Conservation (phyloP, 1,139 yeast species). For the Protomyces inouyei region DNA sequence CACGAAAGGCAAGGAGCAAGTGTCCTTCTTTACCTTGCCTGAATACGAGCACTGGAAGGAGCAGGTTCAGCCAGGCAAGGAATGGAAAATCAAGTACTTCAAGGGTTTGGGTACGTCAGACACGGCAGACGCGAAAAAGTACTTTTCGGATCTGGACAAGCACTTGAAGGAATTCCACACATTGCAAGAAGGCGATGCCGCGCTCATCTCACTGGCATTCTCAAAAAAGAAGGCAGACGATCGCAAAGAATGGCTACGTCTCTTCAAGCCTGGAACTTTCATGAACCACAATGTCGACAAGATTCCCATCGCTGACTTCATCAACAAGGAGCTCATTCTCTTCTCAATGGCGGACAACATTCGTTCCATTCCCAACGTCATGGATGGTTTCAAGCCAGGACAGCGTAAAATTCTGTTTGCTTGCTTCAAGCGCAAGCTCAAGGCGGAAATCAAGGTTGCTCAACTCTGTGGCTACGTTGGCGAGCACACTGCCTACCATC, state of each 20-base stretch:
- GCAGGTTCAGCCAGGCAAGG: constrained; percentile 64
- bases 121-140: constrained; percentile 75
- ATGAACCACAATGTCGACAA: constrained; percentile 71
- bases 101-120: constrained; percentile 98
- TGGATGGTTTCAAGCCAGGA: constrained; percentile 97
- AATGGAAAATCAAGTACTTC: constrained; percentile 93
- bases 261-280: constrained; percentile 84
- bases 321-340: constrained; percentile 87
- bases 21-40: constrained; percentile 90
- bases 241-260: constrained; percentile 94
- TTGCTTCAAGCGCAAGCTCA: constrained; percentile 75
- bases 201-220: constrained; percentile 85
- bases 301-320: constrained; percentile 89
- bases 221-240: constrained; percentile 95
- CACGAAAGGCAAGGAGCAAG: constrained; percentile 55
- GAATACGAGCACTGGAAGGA: constrained; percentile 94
- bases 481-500: constrained; percentile 90
- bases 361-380: constrained; percentile 87
- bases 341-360: constrained; percentile 96
- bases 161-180: constrained; percentile 86
- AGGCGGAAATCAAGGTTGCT: constrained; percentile 78
- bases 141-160: constrained; percentile 76
- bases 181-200: constrained; percentile 72
- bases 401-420: constrained; percentile 91
- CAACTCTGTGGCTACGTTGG: constrained; percentile 87